Conservation (phyloP, 208 protist genomes). For the Acanthamoeba sp. region DNA sequence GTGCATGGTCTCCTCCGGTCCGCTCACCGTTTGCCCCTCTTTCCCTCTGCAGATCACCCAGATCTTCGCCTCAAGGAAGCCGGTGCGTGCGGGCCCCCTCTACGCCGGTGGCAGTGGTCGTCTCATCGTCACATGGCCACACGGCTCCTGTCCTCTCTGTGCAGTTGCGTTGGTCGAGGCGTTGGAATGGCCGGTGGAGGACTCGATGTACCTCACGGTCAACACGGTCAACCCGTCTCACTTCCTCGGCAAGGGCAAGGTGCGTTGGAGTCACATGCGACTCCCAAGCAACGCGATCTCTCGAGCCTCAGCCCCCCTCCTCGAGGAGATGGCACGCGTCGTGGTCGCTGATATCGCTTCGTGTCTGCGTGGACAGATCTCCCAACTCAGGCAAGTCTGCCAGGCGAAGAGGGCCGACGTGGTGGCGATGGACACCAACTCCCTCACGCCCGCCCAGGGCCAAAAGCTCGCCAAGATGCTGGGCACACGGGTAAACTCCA, state of each 20-base stretch:
- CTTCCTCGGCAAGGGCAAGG: conserved; percentile 73
- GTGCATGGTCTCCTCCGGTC: not conserved
- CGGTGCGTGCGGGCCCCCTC: not conserved
- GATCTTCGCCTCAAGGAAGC: conserved; percentile 59
- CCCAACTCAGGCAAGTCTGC: not conserved
- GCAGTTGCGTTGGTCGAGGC: conserved; percentile 56
- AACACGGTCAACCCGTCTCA: conserved; percentile 55
- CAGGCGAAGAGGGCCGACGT: conserved; percentile 23
- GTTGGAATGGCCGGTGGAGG: conserved; percentile 35
- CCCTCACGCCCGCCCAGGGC: conserved; percentile 24
- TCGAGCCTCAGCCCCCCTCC: not conserved
- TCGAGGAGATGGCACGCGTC: too few relatives aligned
- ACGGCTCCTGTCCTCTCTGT: not conserved
- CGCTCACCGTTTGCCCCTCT: not conserved
- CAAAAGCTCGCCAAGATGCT: conserved; percentile 61
- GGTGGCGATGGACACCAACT: conserved; percentile 37
- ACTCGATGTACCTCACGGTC: conserved; percentile 12
- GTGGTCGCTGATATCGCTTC: not conserved
- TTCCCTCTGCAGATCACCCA: not conserved
- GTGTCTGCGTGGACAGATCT: not conserved
- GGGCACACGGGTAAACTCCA: not conserved
- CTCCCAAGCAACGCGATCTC: not conserved
- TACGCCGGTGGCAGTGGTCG: not conserved
- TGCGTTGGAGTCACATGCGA: not conserved
- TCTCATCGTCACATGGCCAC: not conserved